Percentiles rank a stretch among this genome's conserved stretches.
These are phyloP conservation scores for Neurospora intermedia DNA, from an alignment of 495 filamentous ascomycete species.

Conservation along the genomic window DNA sequence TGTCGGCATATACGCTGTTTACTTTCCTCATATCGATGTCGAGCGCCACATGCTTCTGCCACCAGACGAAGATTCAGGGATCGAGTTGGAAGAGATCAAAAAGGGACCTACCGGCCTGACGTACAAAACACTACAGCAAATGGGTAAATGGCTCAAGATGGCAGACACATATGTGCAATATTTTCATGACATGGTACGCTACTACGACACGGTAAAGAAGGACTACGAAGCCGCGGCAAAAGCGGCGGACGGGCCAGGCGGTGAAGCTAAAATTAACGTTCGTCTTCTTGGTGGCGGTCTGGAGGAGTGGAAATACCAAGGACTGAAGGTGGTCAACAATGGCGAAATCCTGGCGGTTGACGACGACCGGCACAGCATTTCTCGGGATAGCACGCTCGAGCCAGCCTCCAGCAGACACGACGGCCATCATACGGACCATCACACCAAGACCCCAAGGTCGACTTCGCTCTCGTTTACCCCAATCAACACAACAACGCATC, in stretches of 20 bases:
- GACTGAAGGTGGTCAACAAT: conserved; percentile 28
- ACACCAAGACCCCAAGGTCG: conserved; percentile 17
- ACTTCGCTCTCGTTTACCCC: conserved; percentile 38
- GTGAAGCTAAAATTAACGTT: conserved; percentile 25
- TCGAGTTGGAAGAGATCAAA: conserved; percentile 16
- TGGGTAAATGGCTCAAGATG: conserved; percentile 59
- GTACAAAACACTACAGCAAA: conserved; percentile 38
- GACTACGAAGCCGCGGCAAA: conserved; percentile 34
- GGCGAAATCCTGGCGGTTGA: conserved; percentile 25
- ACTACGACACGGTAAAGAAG: conserved; percentile 52
- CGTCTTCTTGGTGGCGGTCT: conserved; percentile 50
- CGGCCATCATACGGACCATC: conserved; percentile 10
- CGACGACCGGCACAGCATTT: conserved; percentile 21
- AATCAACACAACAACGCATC: conserved; percentile 34
- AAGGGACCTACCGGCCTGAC: conserved; percentile 29
- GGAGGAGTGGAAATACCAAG: conserved; percentile 54
- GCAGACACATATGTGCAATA: conserved; percentile 59
- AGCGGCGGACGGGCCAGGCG: conserved; percentile 1
- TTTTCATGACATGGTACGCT: conserved; percentile 56
- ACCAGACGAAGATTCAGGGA: conserved; percentile 10
- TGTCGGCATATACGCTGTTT: conserved; percentile 54
- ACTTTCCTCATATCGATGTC: conserved; percentile 72
- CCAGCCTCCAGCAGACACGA: conserved; percentile 16
- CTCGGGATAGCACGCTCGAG: conserved; percentile 23
- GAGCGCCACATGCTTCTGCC: conserved; percentile 46